phyloP scores from a whole-genome alignment of 163 green algal genomes.

The Smithsoniella earleae region DNA sequence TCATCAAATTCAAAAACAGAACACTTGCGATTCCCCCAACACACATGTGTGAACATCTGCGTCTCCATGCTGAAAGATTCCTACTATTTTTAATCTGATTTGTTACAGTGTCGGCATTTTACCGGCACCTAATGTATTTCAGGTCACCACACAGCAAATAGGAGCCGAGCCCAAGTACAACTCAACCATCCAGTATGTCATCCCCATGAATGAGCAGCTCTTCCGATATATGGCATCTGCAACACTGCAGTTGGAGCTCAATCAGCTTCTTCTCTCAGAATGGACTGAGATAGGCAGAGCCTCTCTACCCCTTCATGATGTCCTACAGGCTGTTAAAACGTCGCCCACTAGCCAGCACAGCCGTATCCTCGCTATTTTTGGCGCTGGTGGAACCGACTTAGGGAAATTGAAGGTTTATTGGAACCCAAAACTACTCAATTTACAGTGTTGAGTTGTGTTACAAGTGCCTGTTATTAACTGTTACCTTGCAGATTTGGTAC shows the following conservation, averaged over 20 bases:
- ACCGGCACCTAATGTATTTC: not conserved
- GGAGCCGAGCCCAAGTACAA: conserved; percentile 10
- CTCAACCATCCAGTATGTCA: conserved; percentile 18
- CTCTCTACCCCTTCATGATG: not conserved
- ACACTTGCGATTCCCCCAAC: too few relatives aligned
- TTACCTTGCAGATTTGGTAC: conserved; percentile 1
- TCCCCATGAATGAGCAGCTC: conserved; percentile 1
- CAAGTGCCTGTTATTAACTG: not conserved
- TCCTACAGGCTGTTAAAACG: not conserved
- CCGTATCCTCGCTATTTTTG: not conserved
- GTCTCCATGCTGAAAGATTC: too few relatives aligned
- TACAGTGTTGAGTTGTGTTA: not conserved
- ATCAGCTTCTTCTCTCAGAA: conserved; percentile 1
- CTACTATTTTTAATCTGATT: too few relatives aligned
- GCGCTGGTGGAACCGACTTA: not conserved
- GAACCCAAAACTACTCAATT: not conserved
- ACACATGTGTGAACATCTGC: not conserved
- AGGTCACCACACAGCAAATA: conserved; percentile 22
- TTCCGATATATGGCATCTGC: conserved; percentile 9
- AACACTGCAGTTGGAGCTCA: conserved; percentile 22
- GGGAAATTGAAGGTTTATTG: not conserved
- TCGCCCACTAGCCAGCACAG: not conserved
- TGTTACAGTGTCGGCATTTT: too few relatives aligned
- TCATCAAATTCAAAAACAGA: too few relatives aligned
- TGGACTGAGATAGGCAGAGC: conserved; percentile 23